Evolutionary conservation across 2,329 filamentous ascomycete species (phyloP).

Genomic region (Penicillium sp.): DNA sequence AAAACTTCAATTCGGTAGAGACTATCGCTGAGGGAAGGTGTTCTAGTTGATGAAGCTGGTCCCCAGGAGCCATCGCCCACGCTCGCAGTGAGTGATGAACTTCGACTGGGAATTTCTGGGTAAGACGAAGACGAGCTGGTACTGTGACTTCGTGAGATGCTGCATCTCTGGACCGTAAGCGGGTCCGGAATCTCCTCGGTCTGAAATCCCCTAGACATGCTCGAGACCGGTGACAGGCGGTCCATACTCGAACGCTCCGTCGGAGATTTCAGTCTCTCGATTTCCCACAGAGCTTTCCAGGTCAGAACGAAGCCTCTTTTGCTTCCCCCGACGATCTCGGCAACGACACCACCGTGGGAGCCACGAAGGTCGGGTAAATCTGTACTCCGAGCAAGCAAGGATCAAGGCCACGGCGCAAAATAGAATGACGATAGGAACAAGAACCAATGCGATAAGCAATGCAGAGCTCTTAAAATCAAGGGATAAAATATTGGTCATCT

Average conservation of each 20-base stretch:
- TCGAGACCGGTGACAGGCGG: constrained; percentile 23
- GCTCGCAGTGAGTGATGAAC: constrained; percentile 25
- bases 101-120: constrained; percentile 27
- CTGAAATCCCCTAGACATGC: constrained; percentile 21
- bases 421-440: constrained; percentile 50
- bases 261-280: constrained; percentile 32
- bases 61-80: constrained; percentile 11
- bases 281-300: constrained; percentile 33
- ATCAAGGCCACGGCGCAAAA: constrained; percentile 39
- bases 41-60: constrained; percentile 22
- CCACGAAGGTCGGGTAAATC: constrained; percentile 17
- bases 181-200: constrained; percentile 43
- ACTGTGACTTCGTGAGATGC: constrained; percentile 8
- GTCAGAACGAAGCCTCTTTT: constrained; percentile 33
- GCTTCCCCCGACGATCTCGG: constrained; percentile 15
- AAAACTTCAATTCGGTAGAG: constrained; percentile 21
- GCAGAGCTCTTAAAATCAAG: constrained; percentile 36
- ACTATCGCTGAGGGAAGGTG: constrained; percentile 22
- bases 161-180: constrained; percentile 52
- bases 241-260: constrained; percentile 27
- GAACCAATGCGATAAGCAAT: constrained; percentile 46
- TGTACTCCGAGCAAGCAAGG: constrained; percentile 39
- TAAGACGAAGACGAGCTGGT: constrained; percentile 12
- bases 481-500: constrained; percentile 31
- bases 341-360: constrained; percentile 26